Evolutionary conservation across 495 filamentous ascomycete species (phyloP), one percentile per base, ranked within the genome.

Genomic region (Tuber calosporum): DNA sequence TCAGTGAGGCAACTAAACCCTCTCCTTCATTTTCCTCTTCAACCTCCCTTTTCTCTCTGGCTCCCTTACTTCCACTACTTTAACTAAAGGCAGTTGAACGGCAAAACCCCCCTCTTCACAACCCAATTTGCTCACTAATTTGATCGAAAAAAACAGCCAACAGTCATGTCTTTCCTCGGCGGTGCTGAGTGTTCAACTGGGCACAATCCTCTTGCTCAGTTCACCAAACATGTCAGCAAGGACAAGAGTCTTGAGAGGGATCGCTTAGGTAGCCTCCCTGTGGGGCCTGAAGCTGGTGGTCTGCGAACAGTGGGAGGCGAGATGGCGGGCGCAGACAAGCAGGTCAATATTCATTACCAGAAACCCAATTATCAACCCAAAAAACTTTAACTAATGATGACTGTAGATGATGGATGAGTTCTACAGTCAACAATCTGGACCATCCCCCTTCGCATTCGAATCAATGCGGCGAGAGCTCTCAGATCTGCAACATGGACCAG

Each of bases 151-250:
- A 48, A 36, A 69, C 36, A 69, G 37, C 34, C 36, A 53, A 30
- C 13, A 73, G 39, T 19, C 76, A 97, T 97, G 95, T 96, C 93
- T 36, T 97, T 99, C 82, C 87, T 97, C 76, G 92, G 92, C 83
- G 94, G 94, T 78, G 92, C 93, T 77, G 95, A 98, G 84, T 99
- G 95, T 86, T 98, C 95, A 68, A 97, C 95, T 62, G 93, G 92
- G 71, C 93, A 90, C 80, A 99, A 98, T 83, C 96, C 96, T 71
- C 90, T 99, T 73, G 93, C 91, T 79, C 96, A 97, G 87, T 96
- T 99, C 82, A 90, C 92, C 40, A 99, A 98, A 82, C 92, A 96
- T 82, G 91, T 93, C 70, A 90, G 93, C 79, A 92, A 97, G 85
- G 95, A 98, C 85, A 97, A 94, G 84, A 93, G 91, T 39, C 87